Evolutionary conservation across 2,329 filamentous ascomycete genomes (phyloP).

Genomic region (Stenocarpella maydis): DNA sequence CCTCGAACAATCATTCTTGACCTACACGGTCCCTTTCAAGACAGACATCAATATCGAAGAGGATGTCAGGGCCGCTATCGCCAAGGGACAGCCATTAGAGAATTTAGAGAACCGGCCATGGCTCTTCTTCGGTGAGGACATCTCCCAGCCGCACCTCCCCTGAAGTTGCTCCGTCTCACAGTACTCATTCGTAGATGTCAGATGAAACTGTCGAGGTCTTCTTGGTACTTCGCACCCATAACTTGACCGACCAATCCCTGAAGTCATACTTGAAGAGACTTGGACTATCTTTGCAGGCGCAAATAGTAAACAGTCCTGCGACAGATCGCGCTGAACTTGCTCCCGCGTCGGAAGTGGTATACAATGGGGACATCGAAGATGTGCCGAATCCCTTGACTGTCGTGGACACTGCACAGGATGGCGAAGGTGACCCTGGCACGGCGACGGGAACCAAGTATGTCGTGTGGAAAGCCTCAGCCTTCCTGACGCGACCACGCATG

Average conservation of each 20-base stretch:
- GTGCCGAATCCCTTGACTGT: conserved; percentile 60
- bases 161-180: conserved; percentile 46
- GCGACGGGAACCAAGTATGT: conserved; percentile 52
- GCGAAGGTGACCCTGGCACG: conserved; percentile 41
- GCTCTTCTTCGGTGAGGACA: conserved; percentile 74
- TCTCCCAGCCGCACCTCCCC: conserved; percentile 38
- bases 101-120: conserved; percentile 42
- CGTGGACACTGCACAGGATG: conserved; percentile 49
- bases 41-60: conserved; percentile 64
- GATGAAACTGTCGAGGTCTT: conserved; percentile 78
- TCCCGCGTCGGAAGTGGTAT: conserved; percentile 66
- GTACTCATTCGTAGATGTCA: conserved; percentile 62
- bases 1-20: conserved; percentile 65
- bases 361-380: conserved; percentile 60
- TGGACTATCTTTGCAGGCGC: conserved; percentile 72
- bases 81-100: conserved; percentile 25
- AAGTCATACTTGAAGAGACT: conserved; percentile 68
- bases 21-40: conserved; percentile 66
- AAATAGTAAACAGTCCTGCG: conserved; percentile 66
- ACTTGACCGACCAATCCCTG: conserved; percentile 64
- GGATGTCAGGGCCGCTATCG: conserved; percentile 48
- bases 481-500: conserved; percentile 66
- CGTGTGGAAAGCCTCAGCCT: conserved; percentile 68
- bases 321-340: conserved; percentile 55
- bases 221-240: conserved; percentile 71